phyloP scores from a whole-genome alignment of 108 stramenopile species.

The Fragilariopsis cylindrus region DNA sequence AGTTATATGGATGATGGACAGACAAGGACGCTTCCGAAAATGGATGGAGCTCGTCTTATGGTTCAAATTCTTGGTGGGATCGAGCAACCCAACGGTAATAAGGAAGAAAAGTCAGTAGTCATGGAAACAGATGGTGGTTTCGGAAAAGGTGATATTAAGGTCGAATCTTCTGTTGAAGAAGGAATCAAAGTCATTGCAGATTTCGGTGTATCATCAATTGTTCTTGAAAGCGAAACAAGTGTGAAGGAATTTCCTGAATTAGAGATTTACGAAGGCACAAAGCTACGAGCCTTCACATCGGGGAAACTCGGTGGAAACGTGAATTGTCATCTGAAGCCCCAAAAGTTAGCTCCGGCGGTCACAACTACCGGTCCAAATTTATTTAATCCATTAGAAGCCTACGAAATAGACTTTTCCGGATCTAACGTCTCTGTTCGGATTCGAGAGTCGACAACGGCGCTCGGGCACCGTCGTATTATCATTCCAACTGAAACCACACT shows the following conservation, averaged over 20 bases:
- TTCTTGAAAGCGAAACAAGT: conserved; percentile 65
- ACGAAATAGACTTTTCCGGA: conserved; percentile 85
- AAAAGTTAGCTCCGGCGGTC: conserved; percentile 28
- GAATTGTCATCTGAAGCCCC: conserved; percentile 79
- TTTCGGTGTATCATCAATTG: conserved; percentile 67
- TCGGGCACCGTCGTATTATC: conserved; percentile 81
- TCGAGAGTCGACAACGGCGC: conserved; percentile 67
- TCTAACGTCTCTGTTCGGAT: conserved; percentile 61
- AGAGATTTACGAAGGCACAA: conserved; percentile 81
- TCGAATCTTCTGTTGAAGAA: conserved; percentile 44
- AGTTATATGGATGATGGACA: conserved; percentile 86
- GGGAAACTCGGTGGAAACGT: conserved; percentile 70
- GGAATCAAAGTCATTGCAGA: conserved; percentile 80
- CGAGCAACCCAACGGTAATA: conserved; percentile 23
- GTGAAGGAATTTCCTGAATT: conserved; percentile 90
- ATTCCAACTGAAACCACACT: conserved; percentile 80
- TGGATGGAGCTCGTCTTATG: conserved; percentile 76
- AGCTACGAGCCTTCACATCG: conserved; percentile 55
- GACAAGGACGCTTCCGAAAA: conserved; percentile 69
- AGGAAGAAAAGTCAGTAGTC: conserved; percentile 22
- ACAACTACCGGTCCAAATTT: conserved; percentile 63
- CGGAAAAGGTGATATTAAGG: conserved; percentile 1
- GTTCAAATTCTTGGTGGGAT: conserved; percentile 73
- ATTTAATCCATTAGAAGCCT: conserved; percentile 88
- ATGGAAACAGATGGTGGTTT: background rate